phyloP scores from a whole-genome alignment of 148 eudicot species.

The Rhododendron simsii region DNA sequence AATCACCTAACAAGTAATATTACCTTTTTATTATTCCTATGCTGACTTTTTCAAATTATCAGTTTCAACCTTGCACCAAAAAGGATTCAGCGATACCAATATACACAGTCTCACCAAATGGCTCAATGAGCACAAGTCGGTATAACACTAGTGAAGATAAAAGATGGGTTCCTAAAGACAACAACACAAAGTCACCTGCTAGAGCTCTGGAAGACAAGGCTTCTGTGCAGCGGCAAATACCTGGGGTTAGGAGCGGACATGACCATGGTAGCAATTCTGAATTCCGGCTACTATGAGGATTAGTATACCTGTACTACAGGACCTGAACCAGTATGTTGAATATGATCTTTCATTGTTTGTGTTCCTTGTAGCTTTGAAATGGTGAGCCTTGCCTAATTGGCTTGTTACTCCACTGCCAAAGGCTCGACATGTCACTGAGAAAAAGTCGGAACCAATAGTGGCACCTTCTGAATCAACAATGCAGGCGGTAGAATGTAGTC shows the following conservation, averaged over 20 bases:
- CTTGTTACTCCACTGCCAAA: conserved; percentile 16
- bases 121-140: no score
- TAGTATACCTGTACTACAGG: conserved; percentile 70
- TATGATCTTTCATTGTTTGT: conserved; percentile 7
- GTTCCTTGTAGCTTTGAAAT: conserved; percentile 5
- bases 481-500: conserved; percentile 33
- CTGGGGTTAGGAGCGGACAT: conserved; percentile 58
- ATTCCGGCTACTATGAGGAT: conserved; percentile 40
- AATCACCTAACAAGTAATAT: no score
- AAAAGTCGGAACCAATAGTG: conserved; percentile 31
- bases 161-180: conserved; percentile 80
- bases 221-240: conserved; percentile 51
- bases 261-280: conserved; percentile 33
- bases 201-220: conserved; percentile 47
- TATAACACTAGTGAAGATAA: conserved; percentile 49
- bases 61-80: no score
- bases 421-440: conserved; percentile 45
- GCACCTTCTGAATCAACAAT: conserved; percentile 45
- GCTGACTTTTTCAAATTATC: no score
- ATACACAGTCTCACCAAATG: no score
- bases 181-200: conserved; percentile 66
- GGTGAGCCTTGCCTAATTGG: no score
- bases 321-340: conserved; percentile 52
- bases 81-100: no score
- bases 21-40: no score